Base-by-base conservation (phyloP, 257 asterid genomes). In the Linderniella brevidens region DNA sequence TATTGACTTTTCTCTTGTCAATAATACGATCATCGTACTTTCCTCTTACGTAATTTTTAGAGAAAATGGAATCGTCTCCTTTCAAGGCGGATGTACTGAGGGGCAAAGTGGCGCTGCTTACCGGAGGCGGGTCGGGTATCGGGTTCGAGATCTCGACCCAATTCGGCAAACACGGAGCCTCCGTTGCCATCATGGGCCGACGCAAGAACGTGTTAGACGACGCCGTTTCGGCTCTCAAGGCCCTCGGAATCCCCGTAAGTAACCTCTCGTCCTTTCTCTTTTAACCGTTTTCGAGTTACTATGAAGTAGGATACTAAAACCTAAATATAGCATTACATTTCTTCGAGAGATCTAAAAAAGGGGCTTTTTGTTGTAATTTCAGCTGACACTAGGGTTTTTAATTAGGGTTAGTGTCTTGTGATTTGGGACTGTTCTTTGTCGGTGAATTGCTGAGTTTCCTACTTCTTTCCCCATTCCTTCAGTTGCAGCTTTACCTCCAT, bases 111-210 rank as follows among this genome's bases (percentile, higher is more conserved):
- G 86, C 92, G 12, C 73, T 79, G 10, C 58, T 76, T 45, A 80
- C 92, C 5, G 92, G 92, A 9, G 92, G 87, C 15, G 92, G 87
- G 40, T 76, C 92, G n/a, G 92, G 92, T 0, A 80, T 80, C 56
- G 92, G 92, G 17, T 69, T 66, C 45, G 92, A 74, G 72, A 69
- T 80, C 52, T 64, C 84, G 8, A 63, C 69, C 46, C 79, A 80
- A 18, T 77, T 80, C 59, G 87, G 92, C 41, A 76, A 65, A 25
- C 92, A 80, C 57, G 92, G 92, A 43, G 92, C 92, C 41, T 66
- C 81, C 38, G 25, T 80, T 52, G 80, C 84, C n/a, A 68, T 80
- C 56, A 80, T 80, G 92, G 87, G 92, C 63, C 92, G 87, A 63
- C 80, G 92, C 50, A 71, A 57, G 58, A 29, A 61, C 58, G 69